Evolutionary conservation across 176 grass and related monocot species (phyloP).

Genomic region (Triticum turgidum): DNA sequence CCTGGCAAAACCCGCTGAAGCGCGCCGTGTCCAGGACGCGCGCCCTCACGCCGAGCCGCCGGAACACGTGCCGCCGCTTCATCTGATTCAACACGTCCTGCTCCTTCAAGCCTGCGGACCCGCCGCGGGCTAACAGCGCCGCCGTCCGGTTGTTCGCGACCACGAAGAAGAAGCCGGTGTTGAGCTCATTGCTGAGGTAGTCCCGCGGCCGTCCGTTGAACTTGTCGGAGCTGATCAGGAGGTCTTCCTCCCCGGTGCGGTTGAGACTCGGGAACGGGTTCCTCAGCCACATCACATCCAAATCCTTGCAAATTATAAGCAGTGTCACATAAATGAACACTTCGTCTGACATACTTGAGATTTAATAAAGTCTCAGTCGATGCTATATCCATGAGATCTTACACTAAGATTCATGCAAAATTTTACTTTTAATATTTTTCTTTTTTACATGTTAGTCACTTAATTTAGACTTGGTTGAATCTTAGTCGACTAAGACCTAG

Average conservation of each 20-base stretch:
- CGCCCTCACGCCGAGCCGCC: conserved; percentile 42
- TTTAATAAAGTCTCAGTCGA: too few relatives aligned
- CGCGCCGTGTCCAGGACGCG: conserved; percentile 64
- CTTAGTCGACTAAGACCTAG: too few relatives aligned
- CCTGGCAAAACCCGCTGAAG: conserved; percentile 79
- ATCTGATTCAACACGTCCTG: conserved; percentile 73
- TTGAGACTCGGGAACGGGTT: conserved; percentile 52
- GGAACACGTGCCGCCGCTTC: conserved; percentile 46
- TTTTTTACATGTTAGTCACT: too few relatives aligned
- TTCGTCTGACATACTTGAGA: too few relatives aligned
- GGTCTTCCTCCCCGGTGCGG: conserved; percentile 20
- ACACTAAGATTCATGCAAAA: too few relatives aligned
- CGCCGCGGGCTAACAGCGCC: conserved; percentile 46
- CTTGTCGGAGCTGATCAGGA: conserved; percentile 49
- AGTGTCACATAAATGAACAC: not conserved
- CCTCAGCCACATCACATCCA: conserved; percentile 57
- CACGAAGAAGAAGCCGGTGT: conserved; percentile 71
- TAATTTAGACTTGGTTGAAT: too few relatives aligned
- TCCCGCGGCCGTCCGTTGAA: conserved; percentile 43
- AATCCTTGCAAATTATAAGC: conserved; percentile 6
- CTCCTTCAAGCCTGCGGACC: conserved; percentile 58
- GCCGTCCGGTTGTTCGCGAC: conserved; percentile 45
- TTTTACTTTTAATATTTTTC: too few relatives aligned
- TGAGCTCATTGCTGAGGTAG: conserved; percentile 46
- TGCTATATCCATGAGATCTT: too few relatives aligned